phyloP scores from a whole-genome alignment of 2,329 filamentous ascomycete genomes.

The Sporothrix inflata region DNA sequence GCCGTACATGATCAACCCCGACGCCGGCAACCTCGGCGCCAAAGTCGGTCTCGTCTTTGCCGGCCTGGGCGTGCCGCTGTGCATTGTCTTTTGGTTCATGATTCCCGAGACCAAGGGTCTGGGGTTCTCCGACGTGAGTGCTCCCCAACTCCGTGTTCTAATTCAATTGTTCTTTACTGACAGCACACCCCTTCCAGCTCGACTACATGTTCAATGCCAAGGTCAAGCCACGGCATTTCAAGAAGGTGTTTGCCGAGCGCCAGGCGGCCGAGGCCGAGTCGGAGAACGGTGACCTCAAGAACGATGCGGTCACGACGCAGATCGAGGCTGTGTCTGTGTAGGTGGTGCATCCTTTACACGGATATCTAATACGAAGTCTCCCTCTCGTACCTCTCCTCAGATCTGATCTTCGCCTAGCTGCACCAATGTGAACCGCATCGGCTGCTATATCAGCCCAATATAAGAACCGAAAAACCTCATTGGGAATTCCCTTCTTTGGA shows the following conservation, averaged over 20 bases:
- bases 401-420: background rate
- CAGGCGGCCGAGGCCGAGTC: constrained; percentile 1
- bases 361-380: background rate
- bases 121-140: no score
- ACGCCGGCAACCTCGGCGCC: constrained; percentile 16
- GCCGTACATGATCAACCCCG: constrained; percentile 21
- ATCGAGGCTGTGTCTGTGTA: background rate
- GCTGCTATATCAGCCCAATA: no score
- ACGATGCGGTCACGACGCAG: constrained; percentile 2
- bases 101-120: constrained; percentile 22
- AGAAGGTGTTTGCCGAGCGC: background rate
- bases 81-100: background rate
- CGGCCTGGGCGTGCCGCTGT: constrained; percentile 1
- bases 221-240: constrained; percentile 15
- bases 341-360: no score
- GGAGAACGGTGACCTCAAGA: constrained; percentile 7
- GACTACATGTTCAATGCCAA: constrained; percentile 20
- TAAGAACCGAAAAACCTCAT: no score
- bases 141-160: no score
- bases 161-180: no score
- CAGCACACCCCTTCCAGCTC: no score
- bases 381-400: background rate
- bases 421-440: no score
- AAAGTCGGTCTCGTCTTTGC: constrained; percentile 23
- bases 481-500: no score